Evolutionary conservation across 202 grass and related monocot genomes (phyloP), one percentile per base, ranked within the genome.

Genomic region (Elaeis oleifera): DNA sequence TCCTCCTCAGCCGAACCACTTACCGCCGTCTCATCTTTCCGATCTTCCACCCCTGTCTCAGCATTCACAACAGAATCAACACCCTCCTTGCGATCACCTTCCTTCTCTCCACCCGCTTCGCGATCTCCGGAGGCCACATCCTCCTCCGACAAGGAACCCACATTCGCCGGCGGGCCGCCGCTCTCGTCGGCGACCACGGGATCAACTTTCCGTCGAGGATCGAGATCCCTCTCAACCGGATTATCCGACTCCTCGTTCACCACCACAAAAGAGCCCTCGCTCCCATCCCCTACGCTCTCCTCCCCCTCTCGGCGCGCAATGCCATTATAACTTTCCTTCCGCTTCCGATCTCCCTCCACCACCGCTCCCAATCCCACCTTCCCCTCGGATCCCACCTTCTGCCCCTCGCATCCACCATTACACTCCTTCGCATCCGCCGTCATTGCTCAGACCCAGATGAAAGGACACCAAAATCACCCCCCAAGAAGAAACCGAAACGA

Each of bases 181-280:
- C 69, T 62, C 44, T 59, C 53, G 29, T 32, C 27, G 23, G 31
- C 13, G 20, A 14, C 53, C 7, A 17, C 52, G 5, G 53, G 64
- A 64, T 64, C 53, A 23, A 20, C 24, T 11, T 70, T 64, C 17
- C 51, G 59, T 4, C 65, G 66, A 62, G 69, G 70, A 77, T 85
- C 79, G 61, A 75, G 76, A 73, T 68, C 53, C 5, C 44, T 78
- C 44, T 77, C 61, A 0, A 69, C 77, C 6, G 72, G 73, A 28
- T 76, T 76, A 63, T 95, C 81, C 6, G 79, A 95, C 75, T 85
- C 79, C 14, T 79, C 73, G 74, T 80, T 88, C 49, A 88, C 81
- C 60, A 88, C 70, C 21, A 84, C 72, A 56, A 85, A 82, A 49
- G 78, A 52, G 1, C 78, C 75, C 36, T 72, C 89, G 39, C 81